These are phyloP conservation scores for Zygosaccharomyces sapae DNA, from an alignment of 1,139 yeast genomes.

Conservation along the genomic window DNA sequence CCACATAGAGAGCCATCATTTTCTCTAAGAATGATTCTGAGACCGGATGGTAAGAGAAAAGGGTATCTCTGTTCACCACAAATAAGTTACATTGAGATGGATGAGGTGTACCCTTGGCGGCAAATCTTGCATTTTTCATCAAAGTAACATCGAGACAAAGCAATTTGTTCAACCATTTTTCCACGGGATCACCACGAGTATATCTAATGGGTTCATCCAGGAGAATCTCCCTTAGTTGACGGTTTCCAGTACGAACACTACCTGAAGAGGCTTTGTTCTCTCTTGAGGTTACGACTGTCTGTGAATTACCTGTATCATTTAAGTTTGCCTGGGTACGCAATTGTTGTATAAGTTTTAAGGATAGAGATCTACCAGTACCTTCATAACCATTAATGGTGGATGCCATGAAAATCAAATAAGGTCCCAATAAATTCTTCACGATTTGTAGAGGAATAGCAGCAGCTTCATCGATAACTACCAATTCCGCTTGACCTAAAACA, in stretches of 20 bases:
- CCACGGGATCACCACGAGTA: constrained; percentile 95
- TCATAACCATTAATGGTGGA: constrained; percentile 98
- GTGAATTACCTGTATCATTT: constrained; percentile 40
- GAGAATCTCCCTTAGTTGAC: constrained; percentile 77
- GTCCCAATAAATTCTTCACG: constrained; percentile 87
- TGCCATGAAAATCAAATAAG: constrained; percentile 94
- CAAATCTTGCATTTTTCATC: constrained; percentile 59
- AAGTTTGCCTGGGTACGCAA: constrained; percentile 68
- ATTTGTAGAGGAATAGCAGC: constrained; percentile 97
- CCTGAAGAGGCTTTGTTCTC: constrained; percentile 44
- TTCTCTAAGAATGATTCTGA: constrained; percentile 91
- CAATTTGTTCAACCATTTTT: constrained; percentile 88
- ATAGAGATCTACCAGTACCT: constrained; percentile 96
- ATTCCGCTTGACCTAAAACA: constrained; percentile 96
- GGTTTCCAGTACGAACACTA: constrained; percentile 41
- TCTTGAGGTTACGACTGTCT: constrained; percentile 55
- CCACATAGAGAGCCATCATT: constrained; percentile 95
- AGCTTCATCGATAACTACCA: constrained; percentile 95
- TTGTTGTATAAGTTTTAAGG: constrained; percentile 87
- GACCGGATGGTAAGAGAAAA: constrained; percentile 94
- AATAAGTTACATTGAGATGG: constrained; percentile 88
- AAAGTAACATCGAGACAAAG: constrained; percentile 87
- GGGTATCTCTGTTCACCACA: constrained; percentile 86
- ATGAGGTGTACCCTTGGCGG: constrained; percentile 84
- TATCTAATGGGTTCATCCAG: constrained; percentile 95